phyloP scores from a whole-genome alignment of 208 protist species.

The Leishmania aethiopica region DNA sequence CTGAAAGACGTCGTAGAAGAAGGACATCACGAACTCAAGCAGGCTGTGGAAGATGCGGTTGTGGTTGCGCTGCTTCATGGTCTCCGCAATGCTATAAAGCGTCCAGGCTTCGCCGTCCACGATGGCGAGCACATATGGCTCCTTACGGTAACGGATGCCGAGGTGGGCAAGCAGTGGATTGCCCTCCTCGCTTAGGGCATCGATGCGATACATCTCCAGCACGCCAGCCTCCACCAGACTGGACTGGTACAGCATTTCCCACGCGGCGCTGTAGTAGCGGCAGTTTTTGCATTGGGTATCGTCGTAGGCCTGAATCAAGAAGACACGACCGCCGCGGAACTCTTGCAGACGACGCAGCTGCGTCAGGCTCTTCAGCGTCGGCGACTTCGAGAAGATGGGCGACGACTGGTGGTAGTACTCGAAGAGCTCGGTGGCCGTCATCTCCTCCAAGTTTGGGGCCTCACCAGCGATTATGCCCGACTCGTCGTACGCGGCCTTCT shows the following conservation, averaged over 20 bases:
- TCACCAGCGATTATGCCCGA: conserved; percentile 74
- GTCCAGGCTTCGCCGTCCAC: conserved; percentile 73
- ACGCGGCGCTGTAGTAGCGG: conserved; percentile 55
- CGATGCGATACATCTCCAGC: conserved; percentile 84
- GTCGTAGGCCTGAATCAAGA: conserved; percentile 79
- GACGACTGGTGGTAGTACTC: conserved; percentile 68
- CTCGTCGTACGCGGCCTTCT: conserved; percentile 74
- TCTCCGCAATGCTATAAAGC: conserved; percentile 44
- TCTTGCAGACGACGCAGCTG: conserved; percentile 51
- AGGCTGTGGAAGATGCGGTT: conserved; percentile 40
- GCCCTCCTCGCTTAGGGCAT: conserved; percentile 59
- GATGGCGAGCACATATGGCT: conserved; percentile 50
- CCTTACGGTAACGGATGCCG: conserved; percentile 31
- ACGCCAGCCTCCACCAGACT: conserved; percentile 57
- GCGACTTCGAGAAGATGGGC: conserved; percentile 81
- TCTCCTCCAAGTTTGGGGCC: conserved; percentile 40
- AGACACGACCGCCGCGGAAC: conserved; percentile 71
- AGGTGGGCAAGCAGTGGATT: conserved; percentile 43
- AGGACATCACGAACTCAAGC: conserved; percentile 76
- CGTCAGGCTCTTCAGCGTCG: conserved; percentile 45
- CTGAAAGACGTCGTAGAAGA: conserved; percentile 63
- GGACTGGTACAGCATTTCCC: conserved; percentile 75
- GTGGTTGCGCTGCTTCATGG: conserved; percentile 39
- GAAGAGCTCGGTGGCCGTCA: conserved; percentile 69
- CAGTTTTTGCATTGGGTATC: conserved; percentile 59